phyloP scores from a whole-genome alignment of 139 green algal species.

The Closterium sp. region DNA sequence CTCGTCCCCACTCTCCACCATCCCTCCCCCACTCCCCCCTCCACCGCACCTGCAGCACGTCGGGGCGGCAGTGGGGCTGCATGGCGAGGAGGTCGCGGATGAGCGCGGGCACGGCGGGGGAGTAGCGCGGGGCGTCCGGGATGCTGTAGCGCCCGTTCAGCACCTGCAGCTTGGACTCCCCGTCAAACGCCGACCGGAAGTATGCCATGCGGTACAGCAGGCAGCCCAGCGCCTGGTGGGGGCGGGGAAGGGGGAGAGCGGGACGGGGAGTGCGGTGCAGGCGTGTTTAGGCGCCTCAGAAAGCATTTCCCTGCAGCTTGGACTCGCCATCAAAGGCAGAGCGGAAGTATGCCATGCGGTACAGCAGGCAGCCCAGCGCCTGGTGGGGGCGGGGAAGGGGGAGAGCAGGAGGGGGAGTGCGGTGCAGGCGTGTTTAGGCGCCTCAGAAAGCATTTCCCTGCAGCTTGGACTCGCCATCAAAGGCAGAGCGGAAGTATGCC shows the following conservation, averaged over 20 bases:
- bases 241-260: background rate
- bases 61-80: constrained; percentile 13
- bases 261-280: background rate
- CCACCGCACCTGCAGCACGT: constrained; percentile 35
- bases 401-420: too few species aligned
- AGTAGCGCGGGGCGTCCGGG: constrained; percentile 43
- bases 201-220: constrained; percentile 48
- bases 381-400: background rate
- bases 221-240: constrained; percentile 44
- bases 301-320: constrained; percentile 37
- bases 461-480: constrained; percentile 56
- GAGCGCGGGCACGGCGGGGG: constrained; percentile 7
- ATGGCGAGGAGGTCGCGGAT: constrained; percentile 36
- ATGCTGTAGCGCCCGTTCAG: constrained; percentile 55
- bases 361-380: constrained; percentile 49
- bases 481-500: constrained; percentile 30
- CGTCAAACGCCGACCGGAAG: constrained; percentile 43
- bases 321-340: constrained; percentile 50
- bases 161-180: constrained; percentile 54
- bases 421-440: too few species aligned
- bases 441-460: background rate
- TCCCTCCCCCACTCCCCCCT: background rate
- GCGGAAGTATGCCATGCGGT: constrained; percentile 41
- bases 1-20: background rate
- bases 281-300: too few species aligned